These are phyloP conservation scores for Penicillium sumatraense DNA, from an alignment of 2,329 filamentous ascomycete species.

Conservation along the genomic window DNA sequence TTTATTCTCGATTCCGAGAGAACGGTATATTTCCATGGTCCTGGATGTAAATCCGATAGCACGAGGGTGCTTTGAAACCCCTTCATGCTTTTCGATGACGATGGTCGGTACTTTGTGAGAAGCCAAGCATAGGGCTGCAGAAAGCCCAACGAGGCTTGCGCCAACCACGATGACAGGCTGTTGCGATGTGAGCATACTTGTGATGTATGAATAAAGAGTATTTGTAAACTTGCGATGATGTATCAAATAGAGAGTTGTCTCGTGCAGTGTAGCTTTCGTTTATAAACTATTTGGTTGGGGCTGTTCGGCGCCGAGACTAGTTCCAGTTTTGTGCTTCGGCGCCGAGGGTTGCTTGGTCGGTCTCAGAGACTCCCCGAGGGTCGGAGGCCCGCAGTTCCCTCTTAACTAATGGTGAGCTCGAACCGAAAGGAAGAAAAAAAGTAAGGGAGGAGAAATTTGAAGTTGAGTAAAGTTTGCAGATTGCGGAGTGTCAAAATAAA, in stretches of 20 bases:
- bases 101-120: slow-evolving; percentile 36
- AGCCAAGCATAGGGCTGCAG: slow-evolving; percentile 43
- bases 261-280: neutral
- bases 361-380: too few relatives aligned
- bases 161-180: slow-evolving; percentile 44
- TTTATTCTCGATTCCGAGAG: slow-evolving; percentile 32
- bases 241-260: neutral
- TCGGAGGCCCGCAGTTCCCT: neutral
- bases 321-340: neutral
- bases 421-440: too few relatives aligned
- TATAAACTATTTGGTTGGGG: neutral
- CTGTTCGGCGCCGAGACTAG: neutral
- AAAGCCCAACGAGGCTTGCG: slow-evolving; percentile 47
- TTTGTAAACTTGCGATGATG: neutral
- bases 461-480: too few relatives aligned
- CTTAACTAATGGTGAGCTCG: too few relatives aligned
- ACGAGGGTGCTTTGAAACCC: slow-evolving; percentile 43
- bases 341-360: neutral
- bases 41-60: slow-evolving; percentile 43
- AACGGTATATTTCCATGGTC: slow-evolving; percentile 44
- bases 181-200: neutral
- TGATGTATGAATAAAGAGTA: neutral
- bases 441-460: too few relatives aligned
- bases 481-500: neutral
- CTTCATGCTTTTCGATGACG: slow-evolving; percentile 44